These are phyloP conservation scores for Mariannaea elegans DNA, from an alignment of 2,329 filamentous ascomycete species.

Conservation along the genomic window DNA sequence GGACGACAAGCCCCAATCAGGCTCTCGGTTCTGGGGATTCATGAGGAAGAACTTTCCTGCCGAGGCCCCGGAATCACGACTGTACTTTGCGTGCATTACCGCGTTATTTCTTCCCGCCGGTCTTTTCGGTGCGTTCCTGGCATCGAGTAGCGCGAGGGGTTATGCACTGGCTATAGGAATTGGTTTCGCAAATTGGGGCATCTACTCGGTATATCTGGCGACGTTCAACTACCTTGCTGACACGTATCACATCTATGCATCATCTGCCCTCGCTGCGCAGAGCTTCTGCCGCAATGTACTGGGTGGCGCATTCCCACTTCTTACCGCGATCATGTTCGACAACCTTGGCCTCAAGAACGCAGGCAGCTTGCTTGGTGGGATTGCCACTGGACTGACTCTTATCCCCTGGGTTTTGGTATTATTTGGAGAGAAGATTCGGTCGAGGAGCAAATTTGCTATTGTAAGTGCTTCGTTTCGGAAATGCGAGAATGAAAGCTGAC, in stretches of 20 bases:
- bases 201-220: slow-evolving; percentile 86
- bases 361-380: slow-evolving; percentile 78
- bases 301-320: slow-evolving; percentile 81
- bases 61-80: slow-evolving; percentile 75
- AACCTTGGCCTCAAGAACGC: slow-evolving; percentile 76
- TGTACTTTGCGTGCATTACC: slow-evolving; percentile 86
- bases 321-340: slow-evolving; percentile 77
- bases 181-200: slow-evolving; percentile 81
- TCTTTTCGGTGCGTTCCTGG: slow-evolving; percentile 63
- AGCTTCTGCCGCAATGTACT: slow-evolving; percentile 87
- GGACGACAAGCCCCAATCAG: slow-evolving; percentile 32
- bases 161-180: slow-evolving; percentile 64
- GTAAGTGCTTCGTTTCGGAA: slow-evolving; percentile 47
- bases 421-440: slow-evolving; percentile 79
- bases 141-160: slow-evolving; percentile 34
- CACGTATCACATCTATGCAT: slow-evolving; percentile 85
- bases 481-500: not conserved
- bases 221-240: slow-evolving; percentile 95
- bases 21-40: slow-evolving; percentile 54
- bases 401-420: slow-evolving; percentile 91
- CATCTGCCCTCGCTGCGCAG: slow-evolving; percentile 86
- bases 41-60: slow-evolving; percentile 57
- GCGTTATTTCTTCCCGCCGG: slow-evolving; percentile 80
- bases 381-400: slow-evolving; percentile 73
- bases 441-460: slow-evolving; percentile 79